Evolutionary conservation across 495 filamentous ascomycete genomes (phyloP), one percentile per base, ranked within the genome.

Genomic region (Clavariopsis aquatica): DNA sequence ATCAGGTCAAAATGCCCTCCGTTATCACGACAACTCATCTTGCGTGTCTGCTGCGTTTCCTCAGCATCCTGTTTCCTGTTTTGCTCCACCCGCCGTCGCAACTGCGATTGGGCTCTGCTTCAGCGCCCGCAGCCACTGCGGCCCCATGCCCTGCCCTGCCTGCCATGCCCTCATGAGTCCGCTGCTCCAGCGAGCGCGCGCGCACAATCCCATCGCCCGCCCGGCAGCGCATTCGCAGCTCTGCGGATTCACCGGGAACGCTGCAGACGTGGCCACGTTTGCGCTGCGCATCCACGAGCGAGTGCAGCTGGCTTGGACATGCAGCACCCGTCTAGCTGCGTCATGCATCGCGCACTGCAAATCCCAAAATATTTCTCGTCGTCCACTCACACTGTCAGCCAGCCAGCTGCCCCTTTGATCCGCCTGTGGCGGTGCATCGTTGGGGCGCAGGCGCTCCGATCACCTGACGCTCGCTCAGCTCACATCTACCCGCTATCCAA

Each of bases 241-340:
- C 52, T 19, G 62, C 62, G 66, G 62, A 56, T 26, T 56, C 43
- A 29, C 66, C 66, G 66, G 66, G 49, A n/a, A 61, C 45, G 57
- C 66, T 62, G 65, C 66, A 57, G 65, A 65, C 51, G 56, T 41
- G 54, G 57, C 66, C 66, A 69, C 66, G 61, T 69, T 69, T 57
- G 56, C 57, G 54, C 61, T 38, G 57, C 51, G 54, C 61, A 49
- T 52, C 57, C 28, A 61, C 57, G 53, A 57, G 28, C 49, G 53
- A 57, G 28, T 52, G 52, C 62, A 61, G 51, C 47, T 57, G 57
- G 47, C 60, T 60, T 64, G 65, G 47, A 43, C 27, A 66, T 60
- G 64, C 64, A 54, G 43, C n/a, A n/a, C 20, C 52, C 27, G 26
- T 54, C 63, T 61, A 66, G 64, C 51, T 60, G 62, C 62, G 43